phyloP scores from a whole-genome alignment of 306 rosid species.

The Ormosia emarginata region DNA sequence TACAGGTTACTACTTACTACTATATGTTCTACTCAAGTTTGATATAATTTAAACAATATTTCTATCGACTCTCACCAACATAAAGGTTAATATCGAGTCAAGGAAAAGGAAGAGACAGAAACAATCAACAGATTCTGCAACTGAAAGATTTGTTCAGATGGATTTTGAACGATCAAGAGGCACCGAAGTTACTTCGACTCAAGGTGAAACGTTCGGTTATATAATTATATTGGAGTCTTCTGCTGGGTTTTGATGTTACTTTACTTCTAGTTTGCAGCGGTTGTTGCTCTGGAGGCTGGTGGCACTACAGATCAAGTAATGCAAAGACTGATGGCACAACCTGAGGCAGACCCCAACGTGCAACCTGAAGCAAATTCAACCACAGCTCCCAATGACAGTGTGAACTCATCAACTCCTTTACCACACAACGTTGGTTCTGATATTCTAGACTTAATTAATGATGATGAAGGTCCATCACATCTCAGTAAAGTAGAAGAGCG shows the following conservation, averaged over 20 bases:
- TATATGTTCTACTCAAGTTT: conserved; percentile 1
- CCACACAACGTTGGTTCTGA: conserved; percentile 4
- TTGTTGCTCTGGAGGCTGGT: conserved; percentile 53
- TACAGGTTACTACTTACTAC: conserved; percentile 47
- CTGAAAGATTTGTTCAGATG: conserved; percentile 57
- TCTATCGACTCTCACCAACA: conserved; percentile 7
- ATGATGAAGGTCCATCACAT: conserved; percentile 15
- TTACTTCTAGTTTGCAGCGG: conserved; percentile 47
- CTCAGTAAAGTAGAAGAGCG: conserved; percentile 15
- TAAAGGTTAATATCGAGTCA: conserved; percentile 62
- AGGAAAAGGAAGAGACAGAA: conserved; percentile 62
- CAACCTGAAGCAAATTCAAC: conserved; percentile 25
- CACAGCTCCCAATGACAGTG: conserved; percentile 20
- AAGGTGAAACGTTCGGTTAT: neutral
- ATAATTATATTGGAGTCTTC: neutral
- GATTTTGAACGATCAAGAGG: conserved; percentile 87
- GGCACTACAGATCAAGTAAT: conserved; percentile 49
- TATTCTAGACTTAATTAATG: neutral
- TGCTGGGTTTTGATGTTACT: conserved; percentile 15
- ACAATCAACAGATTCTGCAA: conserved; percentile 41
- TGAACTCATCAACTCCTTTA: conserved; percentile 34
- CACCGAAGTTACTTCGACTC: conserved; percentile 23
- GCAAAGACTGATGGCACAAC: conserved; percentile 37
- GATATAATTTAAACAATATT: neutral
- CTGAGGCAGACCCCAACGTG: conserved; percentile 16